A percentile compares a stretch with the other conserved stretches of the same genome.
Conservation (phyloP, 805 yeast genomes). For the Torulaspora quercuum region DNA sequence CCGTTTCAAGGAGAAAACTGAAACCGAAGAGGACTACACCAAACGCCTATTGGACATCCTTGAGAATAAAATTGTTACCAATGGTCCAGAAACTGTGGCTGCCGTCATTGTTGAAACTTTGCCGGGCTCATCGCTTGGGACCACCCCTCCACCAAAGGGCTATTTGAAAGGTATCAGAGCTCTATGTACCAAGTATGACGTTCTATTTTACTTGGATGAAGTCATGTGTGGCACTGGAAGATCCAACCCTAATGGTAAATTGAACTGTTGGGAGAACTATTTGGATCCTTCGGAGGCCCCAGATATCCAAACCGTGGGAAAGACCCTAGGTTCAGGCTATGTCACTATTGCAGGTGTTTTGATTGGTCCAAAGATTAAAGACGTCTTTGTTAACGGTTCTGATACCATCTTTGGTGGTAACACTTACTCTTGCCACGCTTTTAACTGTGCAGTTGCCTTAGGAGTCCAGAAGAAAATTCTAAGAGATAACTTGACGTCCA, state of each 20-base stretch:
- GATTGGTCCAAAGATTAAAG: constrained; percentile 41
- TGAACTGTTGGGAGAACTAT: constrained; percentile 47
- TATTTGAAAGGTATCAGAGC: constrained; percentile 46
- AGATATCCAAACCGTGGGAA: constrained; percentile 49
- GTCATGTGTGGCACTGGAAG: constrained; percentile 59
- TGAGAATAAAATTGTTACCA: constrained; percentile 41
- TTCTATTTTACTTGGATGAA: constrained; percentile 50
- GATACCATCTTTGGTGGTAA: constrained; percentile 45
- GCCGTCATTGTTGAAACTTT: constrained; percentile 47
- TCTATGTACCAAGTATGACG: constrained; percentile 51
- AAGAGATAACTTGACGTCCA: constrained; percentile 38
- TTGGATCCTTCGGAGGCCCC: constrained; percentile 41
- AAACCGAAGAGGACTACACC: constrained; percentile 42
- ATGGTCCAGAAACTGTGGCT: constrained; percentile 44
- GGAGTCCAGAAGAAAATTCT: constrained; percentile 46
- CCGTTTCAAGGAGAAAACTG: constrained; percentile 31
- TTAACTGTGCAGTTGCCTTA: constrained; percentile 46
- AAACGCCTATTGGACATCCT: constrained; percentile 40
- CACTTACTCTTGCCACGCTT: constrained; percentile 48
- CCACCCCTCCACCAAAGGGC: constrained; percentile 45
- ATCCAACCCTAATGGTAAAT: constrained; percentile 41
- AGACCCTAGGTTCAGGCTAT: constrained; percentile 48
- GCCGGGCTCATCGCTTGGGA: constrained; percentile 48
- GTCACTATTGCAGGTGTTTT: constrained; percentile 48
- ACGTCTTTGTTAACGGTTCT: constrained; percentile 40